These are phyloP conservation scores for Cicer judaicum DNA, from an alignment of 306 rosid genomes.

Conservation along the genomic window DNA sequence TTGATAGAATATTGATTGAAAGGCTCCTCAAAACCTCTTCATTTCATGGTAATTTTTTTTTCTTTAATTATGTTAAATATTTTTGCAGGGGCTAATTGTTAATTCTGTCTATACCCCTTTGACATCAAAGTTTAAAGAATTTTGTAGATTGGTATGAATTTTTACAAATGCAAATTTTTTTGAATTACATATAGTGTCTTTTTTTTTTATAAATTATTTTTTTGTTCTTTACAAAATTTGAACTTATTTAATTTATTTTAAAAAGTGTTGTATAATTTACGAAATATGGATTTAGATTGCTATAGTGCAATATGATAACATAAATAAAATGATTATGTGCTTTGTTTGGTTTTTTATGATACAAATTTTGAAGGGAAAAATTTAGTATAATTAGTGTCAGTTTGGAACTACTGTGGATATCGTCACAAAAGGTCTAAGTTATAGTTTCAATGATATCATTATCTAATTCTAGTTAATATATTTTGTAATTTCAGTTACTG, in stretches of 20 bases:
- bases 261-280: too few relatives aligned
- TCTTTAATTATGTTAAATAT: neutral
- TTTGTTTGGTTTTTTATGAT: neutral
- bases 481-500: constrained; percentile 61
- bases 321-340: neutral
- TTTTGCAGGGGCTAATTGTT: neutral
- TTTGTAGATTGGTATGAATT: neutral
- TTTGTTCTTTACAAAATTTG: neutral
- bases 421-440: neutral
- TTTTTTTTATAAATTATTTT: neutral
- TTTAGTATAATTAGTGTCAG: neutral
- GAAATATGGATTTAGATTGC: constrained; percentile 10
- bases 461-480: constrained; percentile 36
- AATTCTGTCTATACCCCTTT: neutral
- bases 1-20: constrained; percentile 86
- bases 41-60: constrained; percentile 62
- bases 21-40: constrained; percentile 85
- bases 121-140: neutral
- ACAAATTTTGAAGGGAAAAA: neutral
- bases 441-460: neutral
- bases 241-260: too few relatives aligned
- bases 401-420: neutral
- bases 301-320: neutral
- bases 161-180: neutral
- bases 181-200: neutral